These are phyloP conservation scores for Nakataea oryzae DNA, from an alignment of 2,329 filamentous ascomycete genomes.

Conservation along the genomic window DNA sequence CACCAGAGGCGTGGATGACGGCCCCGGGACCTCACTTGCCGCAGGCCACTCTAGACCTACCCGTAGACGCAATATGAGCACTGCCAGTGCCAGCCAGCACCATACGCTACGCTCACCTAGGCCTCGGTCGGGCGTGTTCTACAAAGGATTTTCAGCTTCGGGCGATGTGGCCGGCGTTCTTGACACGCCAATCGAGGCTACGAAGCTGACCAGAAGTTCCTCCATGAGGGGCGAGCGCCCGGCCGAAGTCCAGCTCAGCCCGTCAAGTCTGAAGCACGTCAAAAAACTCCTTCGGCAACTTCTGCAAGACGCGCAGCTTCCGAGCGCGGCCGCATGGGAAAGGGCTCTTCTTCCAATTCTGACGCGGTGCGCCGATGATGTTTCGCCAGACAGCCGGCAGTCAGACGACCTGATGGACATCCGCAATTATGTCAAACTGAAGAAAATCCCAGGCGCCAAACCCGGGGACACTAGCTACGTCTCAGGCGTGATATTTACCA, in stretches of 20 bases:
- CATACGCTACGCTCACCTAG: slow-evolving; percentile 62
- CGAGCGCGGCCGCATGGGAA: slow-evolving; percentile 72
- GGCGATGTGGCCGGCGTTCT: slow-evolving; percentile 39
- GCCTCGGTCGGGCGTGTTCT: slow-evolving; percentile 42
- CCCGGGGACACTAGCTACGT: slow-evolving; percentile 93
- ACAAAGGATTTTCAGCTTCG: slow-evolving; percentile 40
- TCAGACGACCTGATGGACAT: slow-evolving; percentile 88
- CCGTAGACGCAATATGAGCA: slow-evolving; percentile 73
- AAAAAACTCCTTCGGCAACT: slow-evolving; percentile 76
- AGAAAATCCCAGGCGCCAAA: slow-evolving; percentile 85
- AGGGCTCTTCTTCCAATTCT: slow-evolving; percentile 84
- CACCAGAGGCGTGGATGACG: slow-evolving; percentile 60
- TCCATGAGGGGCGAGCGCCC: slow-evolving; percentile 68
- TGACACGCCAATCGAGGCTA: slow-evolving; percentile 31
- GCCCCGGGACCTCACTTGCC: slow-evolving; percentile 33
- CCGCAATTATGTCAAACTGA: slow-evolving; percentile 92
- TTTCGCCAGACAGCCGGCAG: slow-evolving; percentile 84
- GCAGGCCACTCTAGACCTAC: slow-evolving; percentile 50
- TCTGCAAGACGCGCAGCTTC: slow-evolving; percentile 63
- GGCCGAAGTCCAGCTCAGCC: slow-evolving; percentile 74
- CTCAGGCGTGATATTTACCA: slow-evolving; percentile 92
- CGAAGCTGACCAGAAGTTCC: slow-evolving; percentile 61
- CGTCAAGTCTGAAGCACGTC: slow-evolving; percentile 80
- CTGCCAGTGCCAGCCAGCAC: slow-evolving; percentile 59
- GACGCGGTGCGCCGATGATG: slow-evolving; percentile 83